Evolutionary conservation across 371 early-diverging fungal species (phyloP).

Genomic region (Blyttiomyces sp.): DNA sequence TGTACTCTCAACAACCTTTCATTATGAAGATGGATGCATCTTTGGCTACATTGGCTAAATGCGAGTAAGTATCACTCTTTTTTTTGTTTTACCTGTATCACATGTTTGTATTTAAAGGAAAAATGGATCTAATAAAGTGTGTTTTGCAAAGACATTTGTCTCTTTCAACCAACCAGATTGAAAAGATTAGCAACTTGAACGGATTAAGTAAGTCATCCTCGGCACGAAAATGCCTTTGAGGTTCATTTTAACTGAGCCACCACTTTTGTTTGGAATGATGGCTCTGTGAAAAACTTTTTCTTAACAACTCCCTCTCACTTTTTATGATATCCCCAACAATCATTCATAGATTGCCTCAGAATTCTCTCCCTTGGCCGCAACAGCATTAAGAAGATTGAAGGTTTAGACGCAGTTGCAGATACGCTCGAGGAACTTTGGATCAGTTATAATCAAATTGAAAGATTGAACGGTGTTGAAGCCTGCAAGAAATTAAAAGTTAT

Average conservation of each 20-base stretch:
- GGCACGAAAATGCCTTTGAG: no score
- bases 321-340: neutral
- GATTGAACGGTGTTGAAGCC: constrained; percentile 51
- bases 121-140: neutral
- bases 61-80: constrained; percentile 31
- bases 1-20: constrained; percentile 45
- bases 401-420: constrained; percentile 52
- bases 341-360: constrained; percentile 24
- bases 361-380: constrained; percentile 55
- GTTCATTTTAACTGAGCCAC: no score
- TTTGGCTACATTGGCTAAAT: constrained; percentile 38
- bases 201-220: constrained; percentile 37
- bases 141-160: constrained; percentile 37
- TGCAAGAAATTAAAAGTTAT: constrained; percentile 57
- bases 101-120: neutral
- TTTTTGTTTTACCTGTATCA: neutral
- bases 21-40: constrained; percentile 51
- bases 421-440: constrained; percentile 58
- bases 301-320: neutral
- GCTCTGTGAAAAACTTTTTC: neutral
- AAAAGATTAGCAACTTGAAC: constrained; percentile 51
- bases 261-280: no score
- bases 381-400: constrained; percentile 54
- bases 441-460: constrained; percentile 51
- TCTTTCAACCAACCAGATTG: constrained; percentile 50